A percentile compares a stretch with the other conserved stretches of the same genome.
phyloP scores from a whole-genome alignment of 2,329 filamentous ascomycete genomes.

The Xylaria arbuscula region DNA sequence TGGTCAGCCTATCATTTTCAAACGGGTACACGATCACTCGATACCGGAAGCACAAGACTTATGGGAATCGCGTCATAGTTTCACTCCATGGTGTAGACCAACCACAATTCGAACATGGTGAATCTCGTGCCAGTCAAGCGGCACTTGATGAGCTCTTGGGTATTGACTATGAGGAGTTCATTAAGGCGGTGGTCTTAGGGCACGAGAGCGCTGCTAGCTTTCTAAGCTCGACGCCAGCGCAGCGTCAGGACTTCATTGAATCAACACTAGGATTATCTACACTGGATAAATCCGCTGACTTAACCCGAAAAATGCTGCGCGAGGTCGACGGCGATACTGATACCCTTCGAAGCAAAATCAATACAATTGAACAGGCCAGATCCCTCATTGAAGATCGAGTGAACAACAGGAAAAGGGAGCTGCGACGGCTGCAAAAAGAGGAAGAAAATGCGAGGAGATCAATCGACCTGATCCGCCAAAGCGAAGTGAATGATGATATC shows the following conservation, averaged over 20 bases:
- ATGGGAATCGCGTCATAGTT: slow-evolving; percentile 47
- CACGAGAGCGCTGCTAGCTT: slow-evolving; percentile 50
- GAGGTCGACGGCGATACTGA: slow-evolving; percentile 42
- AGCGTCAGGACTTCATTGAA: slow-evolving; percentile 50
- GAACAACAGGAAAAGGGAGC: slow-evolving; percentile 5
- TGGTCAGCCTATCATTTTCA: slow-evolving; percentile 47
- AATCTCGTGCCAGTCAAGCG: slow-evolving; percentile 43
- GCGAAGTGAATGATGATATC: background rate
- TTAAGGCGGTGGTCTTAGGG: slow-evolving; percentile 49
- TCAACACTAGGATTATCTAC: slow-evolving; percentile 44
- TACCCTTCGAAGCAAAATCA: slow-evolving; percentile 27
- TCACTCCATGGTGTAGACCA: slow-evolving; percentile 45
- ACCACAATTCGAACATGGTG: slow-evolving; percentile 45
- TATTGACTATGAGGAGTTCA: slow-evolving; percentile 49
- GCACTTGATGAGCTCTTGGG: slow-evolving; percentile 49
- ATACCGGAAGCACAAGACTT: slow-evolving; percentile 46
- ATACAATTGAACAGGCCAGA: slow-evolving; percentile 34
- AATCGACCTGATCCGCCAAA: background rate
- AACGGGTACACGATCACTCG: slow-evolving; percentile 50
- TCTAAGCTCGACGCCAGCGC: slow-evolving; percentile 44
- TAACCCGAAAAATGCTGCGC: slow-evolving; percentile 41
- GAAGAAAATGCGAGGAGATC: slow-evolving; percentile 19
- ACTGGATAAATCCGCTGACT: slow-evolving; percentile 42
- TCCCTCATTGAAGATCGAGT: slow-evolving; percentile 27
- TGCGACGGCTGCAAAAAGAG: slow-evolving; percentile 27